Conservation (phyloP, 768 basidiomycete genomes). For the Pleurotus pulmonarius region DNA sequence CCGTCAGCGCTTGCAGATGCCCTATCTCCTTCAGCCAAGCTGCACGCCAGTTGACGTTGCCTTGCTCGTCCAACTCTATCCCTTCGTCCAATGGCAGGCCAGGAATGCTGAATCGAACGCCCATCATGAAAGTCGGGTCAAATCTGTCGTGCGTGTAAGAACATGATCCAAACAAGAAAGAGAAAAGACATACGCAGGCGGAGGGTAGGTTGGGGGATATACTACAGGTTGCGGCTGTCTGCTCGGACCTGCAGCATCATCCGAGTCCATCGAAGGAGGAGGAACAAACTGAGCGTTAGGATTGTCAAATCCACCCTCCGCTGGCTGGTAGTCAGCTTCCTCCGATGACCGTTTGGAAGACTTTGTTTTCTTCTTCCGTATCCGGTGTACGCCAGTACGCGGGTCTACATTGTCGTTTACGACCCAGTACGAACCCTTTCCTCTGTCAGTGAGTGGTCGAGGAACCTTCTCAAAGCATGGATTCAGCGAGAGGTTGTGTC, state of each 20-base stretch:
- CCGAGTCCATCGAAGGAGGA: slow-evolving; percentile 49
- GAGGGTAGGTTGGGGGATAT: slow-evolving; percentile 34
- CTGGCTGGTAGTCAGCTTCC: slow-evolving; percentile 62
- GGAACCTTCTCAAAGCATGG: slow-evolving; percentile 91
- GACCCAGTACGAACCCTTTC: slow-evolving; percentile 91
- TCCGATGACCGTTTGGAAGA: slow-evolving; percentile 46
- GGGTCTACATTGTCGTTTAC: slow-evolving; percentile 89
- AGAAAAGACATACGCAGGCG: slow-evolving; percentile 48
- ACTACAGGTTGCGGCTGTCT: slow-evolving; percentile 47
- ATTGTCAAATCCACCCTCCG: slow-evolving; percentile 51
- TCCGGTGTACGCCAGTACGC: slow-evolving; percentile 83
- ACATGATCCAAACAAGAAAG: slow-evolving; percentile 7
- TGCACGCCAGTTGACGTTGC: slow-evolving; percentile 75
- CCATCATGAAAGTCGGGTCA: slow-evolving; percentile 63
- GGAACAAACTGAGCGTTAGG: slow-evolving; percentile 53
- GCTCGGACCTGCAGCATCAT: slow-evolving; percentile 54
- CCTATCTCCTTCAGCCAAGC: slow-evolving; percentile 81
- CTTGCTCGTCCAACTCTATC: slow-evolving; percentile 72
- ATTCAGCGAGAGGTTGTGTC: slow-evolving; percentile 86
- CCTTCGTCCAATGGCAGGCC: slow-evolving; percentile 65
- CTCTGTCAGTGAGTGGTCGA: slow-evolving; percentile 86
- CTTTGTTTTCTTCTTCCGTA: slow-evolving; percentile 84
- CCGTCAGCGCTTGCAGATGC: slow-evolving; percentile 70
- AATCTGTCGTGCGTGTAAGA: slow-evolving; percentile 42
- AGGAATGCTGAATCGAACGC: slow-evolving; percentile 55